phyloP scores from a whole-genome alignment of 768 basidiomycete species.

The Termitomyces heimii region DNA sequence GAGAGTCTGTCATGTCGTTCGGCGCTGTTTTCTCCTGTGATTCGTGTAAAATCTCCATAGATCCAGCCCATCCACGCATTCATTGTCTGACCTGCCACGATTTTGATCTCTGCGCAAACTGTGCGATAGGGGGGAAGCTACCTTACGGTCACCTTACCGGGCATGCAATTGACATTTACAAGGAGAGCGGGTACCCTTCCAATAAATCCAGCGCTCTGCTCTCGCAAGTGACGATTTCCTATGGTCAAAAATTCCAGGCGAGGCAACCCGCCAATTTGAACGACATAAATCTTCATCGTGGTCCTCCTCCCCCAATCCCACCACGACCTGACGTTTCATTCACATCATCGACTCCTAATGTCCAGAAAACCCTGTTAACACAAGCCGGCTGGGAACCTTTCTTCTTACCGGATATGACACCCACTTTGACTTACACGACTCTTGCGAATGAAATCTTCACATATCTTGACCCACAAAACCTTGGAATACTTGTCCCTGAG shows the following conservation, averaged over 20 bases:
- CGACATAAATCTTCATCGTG: not conserved
- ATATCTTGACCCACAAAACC: slow-evolving; percentile 9
- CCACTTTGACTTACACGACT: slow-evolving; percentile 8
- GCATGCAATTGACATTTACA: slow-evolving; percentile 7
- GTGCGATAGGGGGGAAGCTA: slow-evolving; percentile 6
- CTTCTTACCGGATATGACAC: slow-evolving; percentile 7
- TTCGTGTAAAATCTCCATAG: not conserved
- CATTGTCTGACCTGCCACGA: slow-evolving; percentile 8
- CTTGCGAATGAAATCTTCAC: slow-evolving; percentile 12
- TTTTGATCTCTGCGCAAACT: slow-evolving; percentile 11
- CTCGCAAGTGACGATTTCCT: slow-evolving; percentile 3
- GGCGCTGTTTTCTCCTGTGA: slow-evolving; percentile 1
- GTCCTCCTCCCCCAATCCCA: not conserved
- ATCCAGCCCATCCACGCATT: slow-evolving; percentile 5
- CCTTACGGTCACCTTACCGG: slow-evolving; percentile 1
- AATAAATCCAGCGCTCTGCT: not conserved
- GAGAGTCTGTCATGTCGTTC: not conserved
- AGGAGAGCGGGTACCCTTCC: slow-evolving; percentile 3
- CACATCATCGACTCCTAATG: not conserved
- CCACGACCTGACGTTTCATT: not conserved
- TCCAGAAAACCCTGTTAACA: not conserved
- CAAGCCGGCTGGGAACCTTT: slow-evolving; percentile 10
- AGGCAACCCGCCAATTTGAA: not conserved
- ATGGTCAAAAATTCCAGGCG: not conserved
- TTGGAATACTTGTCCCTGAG: slow-evolving; percentile 7